These are phyloP conservation scores for Geosiphon pyriformis DNA, from an alignment of 192 early-diverging fungal species.

Conservation along the genomic window DNA sequence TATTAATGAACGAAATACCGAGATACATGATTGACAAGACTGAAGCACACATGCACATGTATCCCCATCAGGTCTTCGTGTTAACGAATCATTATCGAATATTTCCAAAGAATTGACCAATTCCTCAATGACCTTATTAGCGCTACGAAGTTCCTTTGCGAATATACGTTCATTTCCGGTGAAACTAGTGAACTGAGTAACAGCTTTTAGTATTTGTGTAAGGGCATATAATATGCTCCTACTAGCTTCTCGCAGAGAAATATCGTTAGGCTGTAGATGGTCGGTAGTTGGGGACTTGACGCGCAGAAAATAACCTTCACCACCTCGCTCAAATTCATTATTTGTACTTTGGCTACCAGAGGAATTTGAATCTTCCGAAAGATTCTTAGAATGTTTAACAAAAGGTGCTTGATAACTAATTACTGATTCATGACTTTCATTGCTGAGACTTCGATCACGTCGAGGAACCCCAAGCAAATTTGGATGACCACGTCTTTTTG, in stretches of 20 bases:
- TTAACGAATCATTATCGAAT: slow-evolving; percentile 33
- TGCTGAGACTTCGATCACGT: slow-evolving; percentile 15
- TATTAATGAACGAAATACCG: slow-evolving; percentile 31
- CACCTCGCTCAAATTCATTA: slow-evolving; percentile 31
- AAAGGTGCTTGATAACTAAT: neutral
- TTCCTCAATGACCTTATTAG: slow-evolving; percentile 31
- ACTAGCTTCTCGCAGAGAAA: slow-evolving; percentile 36
- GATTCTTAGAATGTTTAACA: slow-evolving; percentile 35
- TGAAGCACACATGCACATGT: slow-evolving; percentile 30
- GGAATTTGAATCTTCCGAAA: slow-evolving; percentile 38
- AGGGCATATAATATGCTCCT: slow-evolving; percentile 41
- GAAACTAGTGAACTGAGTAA: slow-evolving; percentile 36
- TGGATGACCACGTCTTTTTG: neutral
- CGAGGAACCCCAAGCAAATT: slow-evolving; percentile 6
- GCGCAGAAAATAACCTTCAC: slow-evolving; percentile 38
- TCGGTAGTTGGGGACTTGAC: slow-evolving; percentile 26
- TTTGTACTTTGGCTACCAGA: slow-evolving; percentile 22
- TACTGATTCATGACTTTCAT: slow-evolving; percentile 11
- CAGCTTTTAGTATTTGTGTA: slow-evolving; percentile 37
- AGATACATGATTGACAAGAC: slow-evolving; percentile 32
- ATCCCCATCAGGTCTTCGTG: slow-evolving; percentile 27
- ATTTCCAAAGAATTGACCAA: slow-evolving; percentile 33
- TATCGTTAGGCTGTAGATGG: slow-evolving; percentile 29
- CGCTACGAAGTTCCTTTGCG: slow-evolving; percentile 29
- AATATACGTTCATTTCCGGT: slow-evolving; percentile 37